Evolutionary conservation across 352 stramenopile genomes (phyloP), one percentile per base, ranked within the genome.

Genomic region (Globisporangium nagaii): DNA sequence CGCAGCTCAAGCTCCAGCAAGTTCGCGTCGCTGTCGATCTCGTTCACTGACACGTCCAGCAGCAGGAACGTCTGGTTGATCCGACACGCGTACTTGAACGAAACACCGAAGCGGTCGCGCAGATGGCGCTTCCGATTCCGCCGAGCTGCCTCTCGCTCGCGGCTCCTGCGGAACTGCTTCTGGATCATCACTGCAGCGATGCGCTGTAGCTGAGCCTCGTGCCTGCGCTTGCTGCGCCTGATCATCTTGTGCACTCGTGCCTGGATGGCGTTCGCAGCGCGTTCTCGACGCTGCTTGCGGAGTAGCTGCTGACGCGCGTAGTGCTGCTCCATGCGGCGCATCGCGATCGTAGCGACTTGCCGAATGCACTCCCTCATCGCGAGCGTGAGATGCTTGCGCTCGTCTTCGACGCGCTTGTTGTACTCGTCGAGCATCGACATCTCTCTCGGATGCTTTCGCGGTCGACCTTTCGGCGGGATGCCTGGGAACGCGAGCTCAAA

Each of bases 401-500:
- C 56, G 4, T 62, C 36, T n/a, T 60, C 30, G 0, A 64, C 22
- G 9, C 54, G 32, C 7, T 62, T 44, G 1, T 34, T 27, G 28
- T 28, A 47, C 31, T 54, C 36, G 8, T 60, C 56, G 3, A 63
- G 34, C 15, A 73, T 53, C 1, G 41, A 53, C 0, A 44, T 22
- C 27, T 76, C 68, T 15, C 44, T 50, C 32, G 54, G 70, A 64
- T 77, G 49, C 25, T 47, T 70, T 53, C 71, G 48, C 1, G 62
- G 40, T 0, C 56, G 43, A 12, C 73, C 58, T 53, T 31, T 63
- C 6, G 70, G 53, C 11, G 68, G 65, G 5, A 78, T 34, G 0
- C 72, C 67, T 0, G 72, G 67, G 50, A 75, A 79, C 40, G 73
- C 43, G 11, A 79, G 43, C 44, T 79, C 70, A 34, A 77, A 73